Base-by-base conservation (phyloP, 2,329 filamentous ascomycete species). In the Gyromitra esculenta region DNA sequence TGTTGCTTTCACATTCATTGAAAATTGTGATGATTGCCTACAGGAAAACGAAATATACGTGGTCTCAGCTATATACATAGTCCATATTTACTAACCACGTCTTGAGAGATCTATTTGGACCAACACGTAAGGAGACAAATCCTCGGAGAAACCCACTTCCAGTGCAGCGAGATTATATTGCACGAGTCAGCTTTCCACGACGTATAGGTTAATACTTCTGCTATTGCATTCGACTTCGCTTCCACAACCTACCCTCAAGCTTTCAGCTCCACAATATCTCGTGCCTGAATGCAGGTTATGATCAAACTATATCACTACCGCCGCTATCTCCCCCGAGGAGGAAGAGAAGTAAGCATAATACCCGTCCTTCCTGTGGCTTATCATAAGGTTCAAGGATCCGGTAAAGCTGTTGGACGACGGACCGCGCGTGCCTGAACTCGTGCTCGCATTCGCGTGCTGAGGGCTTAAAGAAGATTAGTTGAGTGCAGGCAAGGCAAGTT, bases 401-500 rank as follows among this genome's bases (percentile, higher is more conserved):
- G 75, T 50, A 73, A 62, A 65, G 25, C 41, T 74, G 70, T 73
- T 73, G 68, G 62, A 48, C 54, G 59, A 35, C 57, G 69, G 69
- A 69, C 74, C 69, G 64, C 70, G 39, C 50, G 64, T 65, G 57
- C 75, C 75, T 74, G 57, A 70, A 77, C 41, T 65, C 41, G 71
- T 65, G 56, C 64, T 64, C 68, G 37, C 54, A 74, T 41, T 69
- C n/a, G 11, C 37, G 9, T 45, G 4, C 41, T 41, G 31, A 39
- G 35, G 37, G 35, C 65, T 43, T n/a, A 21, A 25, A 25, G 35
- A 18, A 52, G 39, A 56, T 62, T 68, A 62, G 71, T 48, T 74
- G 48, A 67, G 56, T 57, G 56, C 45, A 67, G 56, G 60, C 68
- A 76, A 76, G 54, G 69, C 69, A 76, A 76, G 62, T 76, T 76